Base-by-base conservation (phyloP, 257 asterid species). In the Forsythia viridissima region DNA sequence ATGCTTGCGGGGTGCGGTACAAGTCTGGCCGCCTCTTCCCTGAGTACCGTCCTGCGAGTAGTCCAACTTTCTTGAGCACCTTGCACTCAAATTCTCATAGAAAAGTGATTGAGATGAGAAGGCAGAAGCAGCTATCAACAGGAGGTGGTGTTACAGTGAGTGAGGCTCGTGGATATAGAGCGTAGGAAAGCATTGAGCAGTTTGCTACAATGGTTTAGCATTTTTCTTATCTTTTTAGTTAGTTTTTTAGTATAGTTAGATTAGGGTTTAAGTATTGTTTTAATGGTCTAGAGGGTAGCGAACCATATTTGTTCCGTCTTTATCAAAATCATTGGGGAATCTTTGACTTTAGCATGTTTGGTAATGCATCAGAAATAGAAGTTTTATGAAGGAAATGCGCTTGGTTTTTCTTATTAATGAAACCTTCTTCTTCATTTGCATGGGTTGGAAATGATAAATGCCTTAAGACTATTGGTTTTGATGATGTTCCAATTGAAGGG, bases 1-100 rank as follows among this genome's bases (percentile, higher is more conserved):
- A 94, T 39, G 97, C 98, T 3, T 94, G 98, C 72, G 98, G 98
- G 38, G 98, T 94, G 55, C 86, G 98, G 72, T 94, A 81, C 76
- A 94, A 92, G 88, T 92, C 97, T 0, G 98, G 98, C 1, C 94
- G 98, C 3, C 88, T 94, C 3, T 82, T 94, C 66, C 97, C 98
- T 0, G 98, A 94, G 92, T 94, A 94, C 68, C 93, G 98, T 0
- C 98, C 98, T 0, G 98, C 97, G 0, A 89, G 68, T 59, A 94
- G 97, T 82, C 98, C 98, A 0, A 89, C 97, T 0, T 94, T 91
- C 76, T 88, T 93, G 0, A 82, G 87, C 18, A 67, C 51, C 1
- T 39, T 87, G 82, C 98, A 94, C 82, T 94, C 98, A 48, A 92
- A 92, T 81, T 92, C 98, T 3, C 98, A 94, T 69, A 76, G 97